Percentiles rank a stretch among this genome's conserved stretches.
Conservation (phyloP, 176 grass and related monocot species). For the Poa pratensis region DNA sequence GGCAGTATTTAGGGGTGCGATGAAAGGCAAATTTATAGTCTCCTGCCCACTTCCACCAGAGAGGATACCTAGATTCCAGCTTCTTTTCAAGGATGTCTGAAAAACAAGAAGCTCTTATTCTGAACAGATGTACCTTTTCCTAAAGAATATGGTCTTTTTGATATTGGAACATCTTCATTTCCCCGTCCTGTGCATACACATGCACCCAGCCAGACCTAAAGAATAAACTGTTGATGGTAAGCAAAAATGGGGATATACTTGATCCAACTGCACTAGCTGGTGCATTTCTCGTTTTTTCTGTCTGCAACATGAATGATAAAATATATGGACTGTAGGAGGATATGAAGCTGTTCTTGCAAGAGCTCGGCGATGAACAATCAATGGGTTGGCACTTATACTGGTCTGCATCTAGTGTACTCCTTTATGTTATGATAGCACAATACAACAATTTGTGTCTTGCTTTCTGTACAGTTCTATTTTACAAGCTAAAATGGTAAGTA, state of each 20-base stretch:
- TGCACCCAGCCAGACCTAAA: neutral
- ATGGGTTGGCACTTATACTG: neutral
- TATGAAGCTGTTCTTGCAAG: neutral
- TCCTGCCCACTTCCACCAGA: conserved; percentile 81
- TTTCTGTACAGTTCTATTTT: neutral
- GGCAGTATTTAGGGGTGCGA: conserved; percentile 85
- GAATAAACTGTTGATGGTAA: neutral
- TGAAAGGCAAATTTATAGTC: conserved; percentile 94
- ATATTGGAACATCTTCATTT: neutral
- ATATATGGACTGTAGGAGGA: neutral
- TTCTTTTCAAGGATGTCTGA: conserved; percentile 92
- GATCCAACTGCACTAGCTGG: neutral
- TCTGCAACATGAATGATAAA: neutral
- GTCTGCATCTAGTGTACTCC: neutral
- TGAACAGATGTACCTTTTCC: neutral
- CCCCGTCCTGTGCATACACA: neutral
- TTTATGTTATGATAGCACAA: conserved; percentile 1
- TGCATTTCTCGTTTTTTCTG: neutral
- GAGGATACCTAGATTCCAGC: conserved; percentile 75
- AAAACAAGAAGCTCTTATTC: neutral
- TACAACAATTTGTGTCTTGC: neutral
- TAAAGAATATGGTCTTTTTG: neutral
- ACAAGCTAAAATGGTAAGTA: neutral
- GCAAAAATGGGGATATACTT: neutral
- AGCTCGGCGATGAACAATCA: neutral